phyloP scores from a whole-genome alignment of 345 rosid genomes.

The Carallia pectinifolia region DNA sequence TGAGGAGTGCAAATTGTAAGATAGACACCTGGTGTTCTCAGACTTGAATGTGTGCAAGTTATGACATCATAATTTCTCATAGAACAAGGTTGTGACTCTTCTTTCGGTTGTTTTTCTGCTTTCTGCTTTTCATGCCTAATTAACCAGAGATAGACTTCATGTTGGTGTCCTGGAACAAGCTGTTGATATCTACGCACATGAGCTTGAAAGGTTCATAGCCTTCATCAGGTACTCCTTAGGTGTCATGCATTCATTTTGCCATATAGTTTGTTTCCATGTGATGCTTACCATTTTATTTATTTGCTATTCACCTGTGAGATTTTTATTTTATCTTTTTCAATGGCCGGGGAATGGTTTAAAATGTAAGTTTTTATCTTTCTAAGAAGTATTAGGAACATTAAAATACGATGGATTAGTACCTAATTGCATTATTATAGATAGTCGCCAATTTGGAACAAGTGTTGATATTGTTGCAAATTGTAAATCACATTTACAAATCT shows the following conservation, averaged over 20 bases:
- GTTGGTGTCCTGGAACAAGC: conserved; percentile 70
- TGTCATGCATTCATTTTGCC: not conserved
- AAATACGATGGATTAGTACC: too few species aligned
- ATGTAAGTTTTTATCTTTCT: too few species aligned
- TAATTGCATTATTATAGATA: too few species aligned
- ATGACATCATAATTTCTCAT: conserved; percentile 2
- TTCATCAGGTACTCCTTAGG: conserved; percentile 63
- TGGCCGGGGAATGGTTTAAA: too few species aligned
- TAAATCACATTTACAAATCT: too few species aligned
- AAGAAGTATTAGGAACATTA: too few species aligned
- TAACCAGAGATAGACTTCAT: conserved; percentile 53
- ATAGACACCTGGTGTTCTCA: conserved; percentile 3
- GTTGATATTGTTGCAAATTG: too few species aligned
- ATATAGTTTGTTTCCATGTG: not conserved
- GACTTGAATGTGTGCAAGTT: too few species aligned
- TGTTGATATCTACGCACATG: conserved; percentile 57
- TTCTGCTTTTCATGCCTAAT: conserved; percentile 10
- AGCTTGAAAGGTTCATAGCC: conserved; percentile 74
- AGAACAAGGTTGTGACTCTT: conserved; percentile 20
- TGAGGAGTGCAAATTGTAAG: conserved; percentile 68
- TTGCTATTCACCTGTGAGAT: not conserved
- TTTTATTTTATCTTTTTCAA: too few species aligned
- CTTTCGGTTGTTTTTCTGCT: conserved; percentile 22
- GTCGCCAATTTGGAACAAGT: too few species aligned
- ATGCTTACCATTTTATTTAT: not conserved